These are phyloP conservation scores for Metahyphopichia silvanorum DNA, from an alignment of 805 yeast species.

Conservation along the genomic window DNA sequence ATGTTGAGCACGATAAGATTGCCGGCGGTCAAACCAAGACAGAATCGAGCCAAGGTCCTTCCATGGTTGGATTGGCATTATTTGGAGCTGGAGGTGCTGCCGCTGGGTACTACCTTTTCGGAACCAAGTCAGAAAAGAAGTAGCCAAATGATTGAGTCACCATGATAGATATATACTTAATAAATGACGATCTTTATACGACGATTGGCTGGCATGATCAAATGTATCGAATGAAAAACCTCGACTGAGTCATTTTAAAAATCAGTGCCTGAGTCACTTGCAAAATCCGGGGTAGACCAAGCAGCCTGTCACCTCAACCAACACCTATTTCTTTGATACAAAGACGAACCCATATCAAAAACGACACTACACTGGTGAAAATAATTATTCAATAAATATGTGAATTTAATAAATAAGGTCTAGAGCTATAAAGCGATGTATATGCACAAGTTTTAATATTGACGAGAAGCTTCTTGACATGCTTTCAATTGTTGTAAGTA, in stretches of 20 bases:
- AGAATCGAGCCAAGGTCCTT: constrained; percentile 1
- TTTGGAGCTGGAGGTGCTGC: constrained; percentile 28
- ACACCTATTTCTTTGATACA: too few relatives aligned
- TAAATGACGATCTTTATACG: too few relatives aligned
- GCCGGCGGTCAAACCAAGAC: constrained; percentile 3
- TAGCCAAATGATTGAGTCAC: background rate
- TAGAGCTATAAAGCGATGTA: constrained; percentile 1
- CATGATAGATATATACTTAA: too few relatives aligned
- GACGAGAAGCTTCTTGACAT: constrained; percentile 90
- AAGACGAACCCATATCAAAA: too few relatives aligned
- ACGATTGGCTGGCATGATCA: too few relatives aligned
- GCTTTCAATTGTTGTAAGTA: constrained; percentile 97
- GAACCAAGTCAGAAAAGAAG: constrained; percentile 1
- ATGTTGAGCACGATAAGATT: constrained; percentile 34
- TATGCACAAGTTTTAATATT: constrained; percentile 47
- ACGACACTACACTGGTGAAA: too few relatives aligned
- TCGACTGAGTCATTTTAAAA: too few relatives aligned
- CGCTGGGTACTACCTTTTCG: constrained; percentile 19
- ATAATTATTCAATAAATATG: background rate
- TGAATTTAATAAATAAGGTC: constrained; percentile 1
- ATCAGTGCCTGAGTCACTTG: too few relatives aligned
- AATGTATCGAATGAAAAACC: too few relatives aligned
- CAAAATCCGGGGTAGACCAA: too few relatives aligned
- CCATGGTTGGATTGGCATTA: constrained; percentile 12
- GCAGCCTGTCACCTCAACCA: too few relatives aligned